A percentile compares a stretch with the other conserved stretches of the same genome.
Conservation (phyloP, 139 green algal species). For the Yamagishiella unicocca region DNA sequence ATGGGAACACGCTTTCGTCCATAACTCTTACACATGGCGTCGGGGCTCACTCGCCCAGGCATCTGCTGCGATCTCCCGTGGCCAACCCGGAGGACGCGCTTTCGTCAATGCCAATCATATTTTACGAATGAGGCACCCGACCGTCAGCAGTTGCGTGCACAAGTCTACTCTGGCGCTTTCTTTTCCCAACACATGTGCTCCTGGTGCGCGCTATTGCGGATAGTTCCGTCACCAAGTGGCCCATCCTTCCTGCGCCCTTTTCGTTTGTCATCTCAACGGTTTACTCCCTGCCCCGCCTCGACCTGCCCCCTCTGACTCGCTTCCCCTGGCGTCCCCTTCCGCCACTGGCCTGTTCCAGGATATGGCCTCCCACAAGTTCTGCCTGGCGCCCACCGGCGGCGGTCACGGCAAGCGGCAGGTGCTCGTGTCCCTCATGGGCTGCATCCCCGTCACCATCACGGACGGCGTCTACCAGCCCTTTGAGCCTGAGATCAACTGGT, state of each 20-base stretch:
- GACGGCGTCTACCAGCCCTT: conserved; percentile 58
- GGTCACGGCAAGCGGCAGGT: conserved; percentile 61
- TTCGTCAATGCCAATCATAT: no score
- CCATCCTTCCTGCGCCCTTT: no score
- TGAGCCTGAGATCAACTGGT: conserved; percentile 54
- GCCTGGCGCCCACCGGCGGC: conserved; percentile 57
- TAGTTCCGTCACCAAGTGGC: no score
- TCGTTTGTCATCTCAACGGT: no score
- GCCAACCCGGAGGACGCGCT: no score
- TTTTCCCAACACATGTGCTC: no score
- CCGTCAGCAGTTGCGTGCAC: no score
- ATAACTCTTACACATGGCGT: background rate
- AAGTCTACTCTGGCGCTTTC: background rate
- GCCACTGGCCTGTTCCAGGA: no score
- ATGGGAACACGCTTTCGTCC: background rate
- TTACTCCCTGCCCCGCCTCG: background rate
- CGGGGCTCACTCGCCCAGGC: background rate
- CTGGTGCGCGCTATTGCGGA: no score
- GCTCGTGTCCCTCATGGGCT: conserved; percentile 58
- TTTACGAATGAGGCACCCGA: no score
- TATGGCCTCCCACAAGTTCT: conserved; percentile 49
- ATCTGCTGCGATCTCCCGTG: no score
- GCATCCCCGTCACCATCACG: conserved; percentile 52
- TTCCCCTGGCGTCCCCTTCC: no score
- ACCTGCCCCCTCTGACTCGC: background rate